A percentile compares a stretch with the other conserved stretches of the same genome.
Evolutionary conservation across 805 yeast species (phyloP).

Genomic region (Candida incommunis): DNA sequence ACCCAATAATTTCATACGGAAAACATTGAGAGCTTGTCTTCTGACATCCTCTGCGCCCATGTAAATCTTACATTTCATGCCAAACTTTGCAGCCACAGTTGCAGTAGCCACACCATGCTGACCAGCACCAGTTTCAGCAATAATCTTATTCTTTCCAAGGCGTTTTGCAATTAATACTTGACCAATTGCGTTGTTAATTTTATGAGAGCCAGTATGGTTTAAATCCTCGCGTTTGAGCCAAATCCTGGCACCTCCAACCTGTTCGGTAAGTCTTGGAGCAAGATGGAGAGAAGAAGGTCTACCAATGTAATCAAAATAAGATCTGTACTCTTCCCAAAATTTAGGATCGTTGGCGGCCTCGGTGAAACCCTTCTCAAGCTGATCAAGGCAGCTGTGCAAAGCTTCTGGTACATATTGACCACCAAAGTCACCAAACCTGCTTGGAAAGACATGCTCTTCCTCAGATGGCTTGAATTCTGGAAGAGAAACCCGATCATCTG

Average conservation of each 20-base stretch:
- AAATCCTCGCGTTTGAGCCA: constrained; percentile 96
- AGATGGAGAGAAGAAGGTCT: constrained; percentile 88
- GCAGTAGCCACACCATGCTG: constrained; percentile 40
- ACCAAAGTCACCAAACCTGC: constrained; percentile 89
- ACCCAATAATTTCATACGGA: constrained; percentile 92
- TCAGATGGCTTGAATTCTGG: constrained; percentile 5
- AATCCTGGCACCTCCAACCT: constrained; percentile 89
- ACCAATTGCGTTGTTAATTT: constrained; percentile 34
- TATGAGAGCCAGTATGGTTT: constrained; percentile 35
- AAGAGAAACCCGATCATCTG: not conserved
- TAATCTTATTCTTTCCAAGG: constrained; percentile 30
- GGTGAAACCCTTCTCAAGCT: constrained; percentile 79
- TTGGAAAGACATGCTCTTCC: constrained; percentile 43
- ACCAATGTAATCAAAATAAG: constrained; percentile 84
- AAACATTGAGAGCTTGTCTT: constrained; percentile 95
- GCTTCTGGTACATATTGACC: constrained; percentile 99
- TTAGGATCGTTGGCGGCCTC: constrained; percentile 75
- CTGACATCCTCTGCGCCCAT: constrained; percentile 99
- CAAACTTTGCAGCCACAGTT: constrained; percentile 45
- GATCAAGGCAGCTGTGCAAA: constrained; percentile 76
- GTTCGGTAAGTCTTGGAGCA: constrained; percentile 80
- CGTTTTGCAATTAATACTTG: constrained; percentile 30
- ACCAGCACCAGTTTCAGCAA: constrained; percentile 38
- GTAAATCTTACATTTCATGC: constrained; percentile 81
- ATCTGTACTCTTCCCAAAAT: constrained; percentile 86